Conservation (phyloP, 2,329 filamentous ascomycete species). For the Cryphonectria japonica region DNA sequence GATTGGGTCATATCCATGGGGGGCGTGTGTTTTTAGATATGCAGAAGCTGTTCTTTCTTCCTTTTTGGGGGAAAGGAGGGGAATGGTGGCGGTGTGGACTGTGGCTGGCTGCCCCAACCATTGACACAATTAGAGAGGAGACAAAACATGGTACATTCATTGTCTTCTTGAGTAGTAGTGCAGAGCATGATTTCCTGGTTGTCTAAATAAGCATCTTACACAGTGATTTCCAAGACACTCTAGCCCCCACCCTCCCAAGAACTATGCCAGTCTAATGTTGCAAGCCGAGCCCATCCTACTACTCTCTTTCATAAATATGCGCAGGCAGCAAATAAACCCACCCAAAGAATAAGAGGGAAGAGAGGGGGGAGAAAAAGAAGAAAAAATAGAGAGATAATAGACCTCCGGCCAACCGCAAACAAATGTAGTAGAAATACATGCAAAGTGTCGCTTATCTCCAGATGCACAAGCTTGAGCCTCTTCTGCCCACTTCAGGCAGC, state of each 20-base stretch:
- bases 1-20: not conserved
- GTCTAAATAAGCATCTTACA: not conserved
- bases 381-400: not conserved
- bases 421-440: constrained; percentile 1
- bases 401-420: not conserved
- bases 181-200: not conserved
- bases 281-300: not conserved
- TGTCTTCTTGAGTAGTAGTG: not conserved
- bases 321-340: not conserved
- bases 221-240: not conserved
- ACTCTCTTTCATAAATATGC: not conserved
- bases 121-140: too few relatives aligned
- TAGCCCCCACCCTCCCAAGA: too few relatives aligned
- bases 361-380: not conserved
- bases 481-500: not conserved
- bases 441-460: not conserved
- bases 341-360: not conserved
- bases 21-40: constrained; percentile 42
- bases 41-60: constrained; percentile 31
- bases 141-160: not conserved
- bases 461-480: not conserved
- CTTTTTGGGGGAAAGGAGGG: not conserved
- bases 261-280: not conserved
- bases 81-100: too few relatives aligned
- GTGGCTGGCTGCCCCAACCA: too few relatives aligned